Conservation (phyloP, 2,329 filamentous ascomycete species). For the Arthroderma uncinatum region DNA sequence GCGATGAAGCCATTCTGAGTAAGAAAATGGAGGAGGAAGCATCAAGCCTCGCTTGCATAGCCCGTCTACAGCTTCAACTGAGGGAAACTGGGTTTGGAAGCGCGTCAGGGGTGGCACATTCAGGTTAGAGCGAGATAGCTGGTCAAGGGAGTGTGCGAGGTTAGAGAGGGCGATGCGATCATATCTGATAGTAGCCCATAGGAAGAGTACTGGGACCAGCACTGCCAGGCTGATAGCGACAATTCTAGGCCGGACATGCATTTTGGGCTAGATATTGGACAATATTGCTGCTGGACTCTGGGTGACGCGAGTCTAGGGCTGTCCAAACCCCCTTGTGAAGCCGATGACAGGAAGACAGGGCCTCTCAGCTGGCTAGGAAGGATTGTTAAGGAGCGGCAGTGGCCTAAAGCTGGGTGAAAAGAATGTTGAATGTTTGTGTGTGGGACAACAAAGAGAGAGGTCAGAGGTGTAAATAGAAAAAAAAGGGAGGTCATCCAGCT, state of each 20-base stretch:
- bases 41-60: slow-evolving; percentile 27
- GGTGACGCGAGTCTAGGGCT: background rate
- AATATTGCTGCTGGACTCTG: background rate
- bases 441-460: background rate
- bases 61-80: slow-evolving; percentile 15
- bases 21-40: slow-evolving; percentile 25
- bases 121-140: slow-evolving; percentile 14
- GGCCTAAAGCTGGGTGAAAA: no score
- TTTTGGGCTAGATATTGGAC: background rate
- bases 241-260: slow-evolving; percentile 23
- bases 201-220: slow-evolving; percentile 30
- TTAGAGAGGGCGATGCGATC: slow-evolving; percentile 28
- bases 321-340: background rate
- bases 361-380: background rate
- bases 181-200: slow-evolving; percentile 32
- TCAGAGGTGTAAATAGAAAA: no score
- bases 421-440: background rate
- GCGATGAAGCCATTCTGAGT: slow-evolving; percentile 33
- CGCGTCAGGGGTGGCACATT: background rate
- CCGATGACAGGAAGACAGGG: background rate
- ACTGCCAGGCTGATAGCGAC: slow-evolving; percentile 30
- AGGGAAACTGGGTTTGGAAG: background rate
- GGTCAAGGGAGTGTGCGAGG: slow-evolving; percentile 29
- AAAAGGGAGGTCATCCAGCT: background rate
- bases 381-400: background rate